Conservation (phyloP, 768 basidiomycete genomes). For the Lactifluus volemus region DNA sequence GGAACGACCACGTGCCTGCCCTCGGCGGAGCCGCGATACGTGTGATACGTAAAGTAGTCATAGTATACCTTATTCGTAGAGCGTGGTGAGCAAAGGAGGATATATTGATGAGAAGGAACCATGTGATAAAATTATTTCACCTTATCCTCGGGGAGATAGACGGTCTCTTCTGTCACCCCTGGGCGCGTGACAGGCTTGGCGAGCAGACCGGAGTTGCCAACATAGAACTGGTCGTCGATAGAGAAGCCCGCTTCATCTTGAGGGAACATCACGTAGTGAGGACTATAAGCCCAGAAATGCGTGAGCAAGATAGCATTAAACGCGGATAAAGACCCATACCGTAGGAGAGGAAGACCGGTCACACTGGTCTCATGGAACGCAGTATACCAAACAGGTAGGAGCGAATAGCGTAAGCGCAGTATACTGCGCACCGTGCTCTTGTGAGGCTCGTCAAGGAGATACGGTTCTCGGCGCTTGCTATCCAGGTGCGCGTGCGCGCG, state of each 20-base stretch:
- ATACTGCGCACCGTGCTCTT: constrained; percentile 73
- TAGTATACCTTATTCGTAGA: constrained; percentile 66
- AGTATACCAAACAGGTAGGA: constrained; percentile 96
- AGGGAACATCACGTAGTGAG: constrained; percentile 95
- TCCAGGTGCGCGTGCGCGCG: constrained; percentile 97
- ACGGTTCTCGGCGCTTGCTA: constrained; percentile 95
- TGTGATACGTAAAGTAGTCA: constrained; percentile 71
- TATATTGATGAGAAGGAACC: constrained; percentile 1
- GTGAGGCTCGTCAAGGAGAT: constrained; percentile 83
- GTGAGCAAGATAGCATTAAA: not conserved
- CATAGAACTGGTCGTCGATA: constrained; percentile 90
- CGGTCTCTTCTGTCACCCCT: constrained; percentile 54
- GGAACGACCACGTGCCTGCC: constrained; percentile 68
- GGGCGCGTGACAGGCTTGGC: constrained; percentile 83
- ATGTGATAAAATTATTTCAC: constrained; percentile 27
- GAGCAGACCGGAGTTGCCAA: constrained; percentile 81
- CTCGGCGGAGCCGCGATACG: constrained; percentile 56
- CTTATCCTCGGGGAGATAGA: constrained; percentile 87
- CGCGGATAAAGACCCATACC: constrained; percentile 37
- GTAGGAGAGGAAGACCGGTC: constrained; percentile 72
- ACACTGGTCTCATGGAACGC: constrained; percentile 85
- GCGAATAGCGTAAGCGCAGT: constrained; percentile 72
- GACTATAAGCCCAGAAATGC: constrained; percentile 39
- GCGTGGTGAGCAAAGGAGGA: not conserved
- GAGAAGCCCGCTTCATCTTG: constrained; percentile 77